A percentile compares a stretch with the other conserved stretches of the same genome.
Evolutionary conservation across 2,329 filamentous ascomycete genomes (phyloP).

Genomic region (Ascochyta lentis): DNA sequence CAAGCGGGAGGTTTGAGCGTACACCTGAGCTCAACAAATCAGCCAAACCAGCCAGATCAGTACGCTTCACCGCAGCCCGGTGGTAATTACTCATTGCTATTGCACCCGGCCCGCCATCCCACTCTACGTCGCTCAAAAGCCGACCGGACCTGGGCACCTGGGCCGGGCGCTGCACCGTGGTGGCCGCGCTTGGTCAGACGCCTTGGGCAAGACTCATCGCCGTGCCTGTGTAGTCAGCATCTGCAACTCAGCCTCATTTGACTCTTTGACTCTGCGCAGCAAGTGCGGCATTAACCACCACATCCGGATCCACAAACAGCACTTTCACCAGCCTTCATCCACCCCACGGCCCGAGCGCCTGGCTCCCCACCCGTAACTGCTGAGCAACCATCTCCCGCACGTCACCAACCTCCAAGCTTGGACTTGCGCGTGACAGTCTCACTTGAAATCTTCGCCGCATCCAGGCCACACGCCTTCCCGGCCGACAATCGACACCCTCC

Average conservation of each 20-base stretch:
- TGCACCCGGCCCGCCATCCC: constrained; percentile 19
- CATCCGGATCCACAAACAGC: constrained; percentile 14
- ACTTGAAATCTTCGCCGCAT: constrained; percentile 9
- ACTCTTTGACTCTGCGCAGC: constrained; percentile 1
- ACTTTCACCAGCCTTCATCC: constrained; percentile 13
- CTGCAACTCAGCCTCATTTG: constrained; percentile 13
- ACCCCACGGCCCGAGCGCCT: constrained; percentile 18
- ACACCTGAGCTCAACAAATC: constrained; percentile 16
- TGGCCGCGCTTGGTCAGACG: constrained; percentile 7
- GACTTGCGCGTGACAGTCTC: constrained; percentile 13
- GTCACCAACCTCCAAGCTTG: constrained; percentile 13
- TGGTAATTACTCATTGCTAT: constrained; percentile 23
- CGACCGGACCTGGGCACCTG: constrained; percentile 13
- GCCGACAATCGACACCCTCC: constrained; percentile 16
- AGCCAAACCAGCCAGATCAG: constrained; percentile 9
- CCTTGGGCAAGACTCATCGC: constrained; percentile 12
- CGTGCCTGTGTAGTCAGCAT: constrained; percentile 15
- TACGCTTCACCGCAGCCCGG: constrained; percentile 7
- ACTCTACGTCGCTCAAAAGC: constrained; percentile 19
- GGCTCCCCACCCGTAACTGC: constrained; percentile 13
- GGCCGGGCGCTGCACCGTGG: constrained; percentile 14
- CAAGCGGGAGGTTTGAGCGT: constrained; percentile 7
- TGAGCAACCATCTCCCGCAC: constrained; percentile 12
- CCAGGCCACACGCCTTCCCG: constrained; percentile 14
- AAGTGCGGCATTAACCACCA: constrained; percentile 20